Evolutionary conservation across 768 basidiomycete species (phyloP), one percentile per base, ranked within the genome.

Genomic region (Trametes villosa): DNA sequence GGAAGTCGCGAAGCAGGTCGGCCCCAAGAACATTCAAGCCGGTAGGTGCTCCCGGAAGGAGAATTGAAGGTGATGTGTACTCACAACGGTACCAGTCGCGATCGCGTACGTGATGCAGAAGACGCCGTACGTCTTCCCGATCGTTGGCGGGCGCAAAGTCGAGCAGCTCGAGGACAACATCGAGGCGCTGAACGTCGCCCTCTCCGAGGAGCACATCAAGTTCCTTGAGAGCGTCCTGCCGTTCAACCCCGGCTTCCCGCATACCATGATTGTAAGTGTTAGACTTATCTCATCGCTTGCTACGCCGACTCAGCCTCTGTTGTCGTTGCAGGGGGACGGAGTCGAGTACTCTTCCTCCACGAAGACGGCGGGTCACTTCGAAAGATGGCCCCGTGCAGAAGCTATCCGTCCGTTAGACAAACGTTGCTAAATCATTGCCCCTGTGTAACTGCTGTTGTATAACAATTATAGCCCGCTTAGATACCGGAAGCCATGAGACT

Each of bases 21-120:
- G 81, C 0, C 75, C 33, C 11, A 47, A 40, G 67, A 31, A 8
- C 18, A 52, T 53, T 9, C 53, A 48, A 13, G 48, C 45, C 12
- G 34, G 50, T 51, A 24, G n/a, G 46, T 48, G n/a, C n/a, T 9
- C 9, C 22, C 2, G 12, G 26, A 5, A 33, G 7, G 20, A 20
- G 6, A 13, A 5, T 4, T 12, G 4, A 7, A 5, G 5, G 9
- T n/a, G 2, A 48, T 29, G 18, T 27, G 18, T 33, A 6, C 5
- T 15, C 8, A 18, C n/a, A 15, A 9, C 1, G 18, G 18, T 29
- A 1, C n/a, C 18, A 78, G 80, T 82, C 1, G 80, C 81, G 4
- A 79, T 84, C 54, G 79, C 81, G 9, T 83, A 83, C 56, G 70
- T 83, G 11, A 69, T 84, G 70, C 78, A 82, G 30, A 84, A 82